Percentiles rank a stretch among this genome's conserved stretches.
Evolutionary conservation across 495 filamentous ascomycete genomes (phyloP).

Genomic region (Saxispiralis lemnorum): DNA sequence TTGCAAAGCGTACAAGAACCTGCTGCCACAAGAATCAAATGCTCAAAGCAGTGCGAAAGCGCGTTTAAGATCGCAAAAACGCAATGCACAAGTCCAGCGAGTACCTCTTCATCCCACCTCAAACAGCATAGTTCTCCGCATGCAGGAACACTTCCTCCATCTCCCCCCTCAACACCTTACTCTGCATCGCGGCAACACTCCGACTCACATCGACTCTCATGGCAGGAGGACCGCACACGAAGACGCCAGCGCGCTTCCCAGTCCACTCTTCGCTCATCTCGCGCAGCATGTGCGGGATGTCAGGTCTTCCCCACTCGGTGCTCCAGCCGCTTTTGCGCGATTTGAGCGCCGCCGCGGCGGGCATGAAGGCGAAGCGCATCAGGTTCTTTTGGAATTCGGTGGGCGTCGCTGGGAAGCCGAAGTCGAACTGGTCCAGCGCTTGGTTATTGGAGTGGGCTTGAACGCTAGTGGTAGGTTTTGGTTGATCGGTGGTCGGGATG

Average conservation of each 20-base stretch:
- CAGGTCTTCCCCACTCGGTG: slow-evolving; percentile 83
- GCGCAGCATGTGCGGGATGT: slow-evolving; percentile 66
- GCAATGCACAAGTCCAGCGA: too few species aligned
- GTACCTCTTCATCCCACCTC: background rate
- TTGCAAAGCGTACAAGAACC: too few species aligned
- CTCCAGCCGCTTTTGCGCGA: slow-evolving; percentile 60
- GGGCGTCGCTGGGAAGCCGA: slow-evolving; percentile 57
- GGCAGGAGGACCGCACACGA: slow-evolving; percentile 73
- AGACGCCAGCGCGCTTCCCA: slow-evolving; percentile 73
- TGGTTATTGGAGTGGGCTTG: background rate
- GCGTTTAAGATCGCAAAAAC: too few species aligned
- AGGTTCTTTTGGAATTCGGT: slow-evolving; percentile 66
- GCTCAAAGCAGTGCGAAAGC: too few species aligned
- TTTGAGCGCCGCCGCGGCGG: slow-evolving; percentile 36
- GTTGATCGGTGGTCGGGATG: slow-evolving; percentile 9
- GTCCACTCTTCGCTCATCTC: slow-evolving; percentile 57
- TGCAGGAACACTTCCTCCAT: slow-evolving; percentile 88
- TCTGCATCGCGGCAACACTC: slow-evolving; percentile 67
- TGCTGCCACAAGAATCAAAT: too few species aligned
- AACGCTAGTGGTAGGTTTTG: background rate
- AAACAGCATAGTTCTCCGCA: slow-evolving; percentile 85
- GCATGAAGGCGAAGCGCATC: slow-evolving; percentile 71
- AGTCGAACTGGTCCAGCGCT: slow-evolving; percentile 37
- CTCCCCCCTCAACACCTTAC: slow-evolving; percentile 58
- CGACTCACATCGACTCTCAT: slow-evolving; percentile 79